Base-by-base conservation (phyloP, 306 rosid species). In the Vigna mungo region DNA sequence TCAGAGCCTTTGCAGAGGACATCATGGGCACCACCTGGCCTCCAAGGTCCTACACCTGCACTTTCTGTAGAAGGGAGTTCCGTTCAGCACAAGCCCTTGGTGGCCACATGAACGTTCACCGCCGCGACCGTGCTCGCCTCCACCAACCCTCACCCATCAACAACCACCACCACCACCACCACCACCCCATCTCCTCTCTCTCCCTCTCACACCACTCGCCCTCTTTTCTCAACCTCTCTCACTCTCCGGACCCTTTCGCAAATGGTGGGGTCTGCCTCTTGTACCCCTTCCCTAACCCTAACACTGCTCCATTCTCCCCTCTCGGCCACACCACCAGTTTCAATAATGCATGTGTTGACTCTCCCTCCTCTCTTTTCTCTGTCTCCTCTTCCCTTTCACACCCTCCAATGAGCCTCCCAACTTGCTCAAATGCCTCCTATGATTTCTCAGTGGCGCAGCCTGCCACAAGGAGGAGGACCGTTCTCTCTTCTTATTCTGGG, bases 51-150 rank as follows among this genome's bases (percentile, higher is more conserved):
- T 91, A 91, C 81, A 82, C 88, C 20, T 91, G 97, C 86, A 86
- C 90, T 69, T 91, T 86, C 77, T 91, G 97, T 36, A 47, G 93
- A 46, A 68, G 93, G 60, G 94, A 91, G 79, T 91, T 89, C 83
- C 86, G 91, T 15, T 91, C 94, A 0, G 94, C 97, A 2, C 97
- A 91, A 76, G 97, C 97, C 52, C 94, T 91, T 0, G 97, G 97
- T 0, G 94, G 97, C 74, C 97, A 91, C 82, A 91, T 91, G 97
- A 91, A 91, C 27, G 94, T 91, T 55, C 97, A 91, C 84, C 97
- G 97, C 83, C 94, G 94, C 0, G 97, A 91, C 90, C 92, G 97
- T 0, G 97, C 94, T 0, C 91, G 91, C 2, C 94, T 91, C 64
- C 92, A 88, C 82, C 72, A 66, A 62, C 23, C 44, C 4, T 9